Evolutionary conservation across 352 stramenopile genomes (phyloP), one percentile per base, ranked within the genome.

Genomic region (Saprolegnia diclina): DNA sequence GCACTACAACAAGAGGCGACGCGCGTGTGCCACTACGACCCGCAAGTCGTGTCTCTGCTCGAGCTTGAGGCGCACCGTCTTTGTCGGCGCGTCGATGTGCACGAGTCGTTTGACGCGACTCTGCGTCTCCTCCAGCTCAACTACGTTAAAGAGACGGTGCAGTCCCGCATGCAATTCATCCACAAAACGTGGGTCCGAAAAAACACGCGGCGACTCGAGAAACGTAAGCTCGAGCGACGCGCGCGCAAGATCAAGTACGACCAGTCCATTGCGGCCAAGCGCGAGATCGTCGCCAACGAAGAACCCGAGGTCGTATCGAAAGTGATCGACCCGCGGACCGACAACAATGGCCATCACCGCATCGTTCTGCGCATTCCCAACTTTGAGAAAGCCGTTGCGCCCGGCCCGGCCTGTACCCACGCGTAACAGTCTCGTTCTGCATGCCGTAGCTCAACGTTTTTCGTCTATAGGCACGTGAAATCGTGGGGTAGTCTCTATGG

Each of bases 141-240:
- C 3, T 92, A 81, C 71, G 81, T 81, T 0, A 44, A 56, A 16
- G 76, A 83, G n/a, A 90, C 80, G 48, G 78, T 89, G 0, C 71
- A 81, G 26, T 79, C 83, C 0, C 77, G 82, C 42, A 46, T 92
- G 0, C 77, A 82, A 0, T 57, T 91, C 7, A 74, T 87, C 3
- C 78, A 74, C 50, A 92, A 92, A 48, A 90, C 81, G 0, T 92
- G 85, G 85, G 74, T 87, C 53, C 64, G 85, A 19, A 89, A 89
- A 68, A 80, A 79, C 7, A 79, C 76, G 13, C 80, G 81, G 0
- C 67, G 89, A 0, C 63, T 64, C 0, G 80, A 82, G 9, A 77
- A 84, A 26, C 76, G 83, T 0, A 73, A 74, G 5, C 75, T 77
- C 13, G 80, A 79, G 7, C 74, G 79, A 46, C 73, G 76, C 26